Evolutionary conservation across 192 early-diverging fungal genomes (phyloP), one percentile per base, ranked within the genome.

Genomic region (Spizellomyces sp.): DNA sequence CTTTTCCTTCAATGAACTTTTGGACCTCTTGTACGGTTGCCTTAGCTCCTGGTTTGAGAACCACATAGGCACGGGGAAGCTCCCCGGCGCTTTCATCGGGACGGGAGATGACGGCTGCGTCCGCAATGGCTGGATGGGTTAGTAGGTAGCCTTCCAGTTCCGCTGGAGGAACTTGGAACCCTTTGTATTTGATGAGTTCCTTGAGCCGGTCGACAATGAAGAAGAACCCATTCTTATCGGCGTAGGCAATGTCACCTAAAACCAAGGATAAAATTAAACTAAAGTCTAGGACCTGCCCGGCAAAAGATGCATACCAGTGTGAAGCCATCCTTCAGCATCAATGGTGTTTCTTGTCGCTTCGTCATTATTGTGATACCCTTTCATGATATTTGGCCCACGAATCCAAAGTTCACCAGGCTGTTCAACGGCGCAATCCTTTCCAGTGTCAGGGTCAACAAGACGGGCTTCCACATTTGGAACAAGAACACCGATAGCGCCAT

Each of bases 121-220:
- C 79, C 19, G 84, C 78, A 58, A 98, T 80, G 7, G 75, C 59
- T 0, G 90, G 89, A 64, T 95, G 90, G 45, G 86, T 77, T 4
- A 93, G 68, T 64, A 95, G 76, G 50, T 89, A 45, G 4, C 83
- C 87, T 73, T 98, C 95, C 12, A 98, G 82, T 76, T 96, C 94
- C 3, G 94, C 91, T 4, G 94, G 95, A 5, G 93, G 85, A 15
- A 98, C 91, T 75, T 93, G 86, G 66, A 87, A 83, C 5, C 91
- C 88, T 74, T 96, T 96, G 84, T 92, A 98, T 76, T 98, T 96
- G 80, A 96, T 96, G 9, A 95, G 80, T 71, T 95, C 92, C 84
- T 95, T 98, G 36, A 91, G 73, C 17, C 96, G 90, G 69, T 93
- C 90, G 12, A 90, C 83, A 44, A 92, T 86, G 62, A 80, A 87